Evolutionary conservation across 1,284 basidiomycete species (phyloP).

Genomic region (Ganoderma lingzhi): DNA sequence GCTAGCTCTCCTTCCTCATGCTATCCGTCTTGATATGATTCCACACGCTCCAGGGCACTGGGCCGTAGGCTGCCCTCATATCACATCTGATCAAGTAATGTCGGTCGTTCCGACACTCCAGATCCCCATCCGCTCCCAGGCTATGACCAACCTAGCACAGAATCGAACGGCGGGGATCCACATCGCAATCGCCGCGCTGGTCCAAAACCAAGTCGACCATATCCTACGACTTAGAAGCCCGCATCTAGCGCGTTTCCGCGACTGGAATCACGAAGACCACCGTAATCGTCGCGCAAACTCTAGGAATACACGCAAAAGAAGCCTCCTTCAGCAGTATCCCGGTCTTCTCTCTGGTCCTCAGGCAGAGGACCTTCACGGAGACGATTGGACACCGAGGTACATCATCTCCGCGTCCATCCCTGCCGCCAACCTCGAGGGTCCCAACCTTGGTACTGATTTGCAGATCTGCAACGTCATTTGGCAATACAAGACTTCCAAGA

Average conservation of each 20-base stretch:
- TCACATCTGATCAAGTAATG: conserved; percentile 7
- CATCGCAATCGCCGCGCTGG: conserved; percentile 15
- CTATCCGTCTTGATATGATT: neutral
- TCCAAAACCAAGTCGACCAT: conserved; percentile 25
- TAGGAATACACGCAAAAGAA: conserved; percentile 8
- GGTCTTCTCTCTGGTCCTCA: conserved; percentile 25
- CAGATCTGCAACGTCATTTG: conserved; percentile 22
- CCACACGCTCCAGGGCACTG: too few relatives aligned
- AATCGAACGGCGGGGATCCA: conserved; percentile 7
- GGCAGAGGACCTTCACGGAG: neutral
- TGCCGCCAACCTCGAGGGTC: neutral
- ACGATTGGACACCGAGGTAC: conserved; percentile 23
- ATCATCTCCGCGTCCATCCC: conserved; percentile 20
- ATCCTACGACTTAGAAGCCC: conserved; percentile 11
- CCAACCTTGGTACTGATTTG: conserved; percentile 3
- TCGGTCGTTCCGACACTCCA: conserved; percentile 6
- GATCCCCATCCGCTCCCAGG: conserved; percentile 1
- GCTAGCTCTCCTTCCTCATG: neutral
- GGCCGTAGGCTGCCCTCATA: too few relatives aligned
- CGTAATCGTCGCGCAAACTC: neutral
- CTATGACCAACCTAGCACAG: neutral
- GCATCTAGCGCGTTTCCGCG: neutral
- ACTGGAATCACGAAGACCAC: conserved; percentile 28
- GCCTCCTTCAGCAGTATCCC: conserved; percentile 14
- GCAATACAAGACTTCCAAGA: conserved; percentile 6